phyloP scores from a whole-genome alignment of 108 stramenopile genomes.

The Nitzschia inconspicua region DNA sequence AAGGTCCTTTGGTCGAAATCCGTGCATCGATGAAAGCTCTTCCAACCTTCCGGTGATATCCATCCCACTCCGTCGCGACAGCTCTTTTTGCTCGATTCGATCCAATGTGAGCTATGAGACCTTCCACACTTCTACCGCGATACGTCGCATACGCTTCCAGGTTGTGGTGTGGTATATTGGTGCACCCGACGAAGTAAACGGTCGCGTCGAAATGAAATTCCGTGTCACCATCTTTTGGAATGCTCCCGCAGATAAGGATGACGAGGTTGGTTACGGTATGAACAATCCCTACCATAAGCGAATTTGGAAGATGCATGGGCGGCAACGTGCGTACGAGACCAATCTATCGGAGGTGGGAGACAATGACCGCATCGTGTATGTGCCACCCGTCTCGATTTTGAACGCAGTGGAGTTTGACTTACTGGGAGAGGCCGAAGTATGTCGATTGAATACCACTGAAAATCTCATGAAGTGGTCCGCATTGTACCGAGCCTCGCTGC shows the following conservation, averaged over 20 bases:
- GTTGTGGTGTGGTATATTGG: slow-evolving; percentile 50
- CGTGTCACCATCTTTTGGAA: slow-evolving; percentile 55
- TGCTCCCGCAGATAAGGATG: neutral
- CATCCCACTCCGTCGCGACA: too few species aligned
- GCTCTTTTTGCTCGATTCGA: too few species aligned
- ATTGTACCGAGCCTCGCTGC: slow-evolving; percentile 40
- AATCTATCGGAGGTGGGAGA: slow-evolving; percentile 4
- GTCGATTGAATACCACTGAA: slow-evolving; percentile 8
- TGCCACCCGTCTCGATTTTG: slow-evolving; percentile 54
- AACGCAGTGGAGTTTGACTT: slow-evolving; percentile 43
- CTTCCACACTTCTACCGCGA: neutral
- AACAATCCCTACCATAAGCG: slow-evolving; percentile 3
- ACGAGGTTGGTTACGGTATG: neutral
- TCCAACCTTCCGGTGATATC: too few species aligned
- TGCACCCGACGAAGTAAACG: slow-evolving; percentile 23
- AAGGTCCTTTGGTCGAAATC: too few species aligned
- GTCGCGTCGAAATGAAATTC: slow-evolving; percentile 40
- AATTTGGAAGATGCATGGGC: slow-evolving; percentile 22
- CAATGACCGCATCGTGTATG: slow-evolving; percentile 18
- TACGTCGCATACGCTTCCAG: slow-evolving; percentile 35
- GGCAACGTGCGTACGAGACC: slow-evolving; percentile 13
- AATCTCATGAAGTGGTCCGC: slow-evolving; percentile 42
- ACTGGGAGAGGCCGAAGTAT: slow-evolving; percentile 42
- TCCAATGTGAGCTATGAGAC: too few species aligned
- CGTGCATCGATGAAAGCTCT: too few species aligned